These are phyloP conservation scores for Cyanodermella asteris DNA, from an alignment of 2,329 filamentous ascomycete genomes.

Conservation along the genomic window DNA sequence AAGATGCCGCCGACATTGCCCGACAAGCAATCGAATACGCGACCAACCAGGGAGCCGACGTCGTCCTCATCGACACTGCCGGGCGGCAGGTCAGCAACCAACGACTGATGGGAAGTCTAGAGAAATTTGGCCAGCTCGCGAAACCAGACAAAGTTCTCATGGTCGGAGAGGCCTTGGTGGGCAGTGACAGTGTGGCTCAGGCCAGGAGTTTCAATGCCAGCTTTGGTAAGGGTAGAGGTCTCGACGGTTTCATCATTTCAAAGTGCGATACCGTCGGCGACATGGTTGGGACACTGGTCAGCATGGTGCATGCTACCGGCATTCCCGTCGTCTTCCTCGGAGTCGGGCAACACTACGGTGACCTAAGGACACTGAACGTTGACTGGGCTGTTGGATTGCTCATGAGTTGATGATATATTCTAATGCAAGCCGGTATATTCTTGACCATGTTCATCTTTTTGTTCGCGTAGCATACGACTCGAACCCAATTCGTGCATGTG, in stretches of 20 bases:
- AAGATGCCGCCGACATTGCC: slow-evolving; percentile 86
- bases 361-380: slow-evolving; percentile 42
- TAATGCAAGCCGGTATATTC: not conserved
- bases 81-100: slow-evolving; percentile 89
- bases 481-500: slow-evolving; percentile 1
- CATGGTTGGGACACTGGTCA: slow-evolving; percentile 90
- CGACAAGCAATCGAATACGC: slow-evolving; percentile 80
- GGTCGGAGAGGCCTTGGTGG: slow-evolving; percentile 83
- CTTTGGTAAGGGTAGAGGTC: slow-evolving; percentile 56
- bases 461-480: not conserved
- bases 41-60: slow-evolving; percentile 55
- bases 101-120: slow-evolving; percentile 83
- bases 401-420: slow-evolving; percentile 3
- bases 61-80: slow-evolving; percentile 91
- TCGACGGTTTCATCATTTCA: slow-evolving; percentile 95
- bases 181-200: slow-evolving; percentile 86
- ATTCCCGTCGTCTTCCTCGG: slow-evolving; percentile 90
- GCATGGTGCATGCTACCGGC: slow-evolving; percentile 89
- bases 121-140: slow-evolving; percentile 93
- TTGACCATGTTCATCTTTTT: not conserved
- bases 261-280: slow-evolving; percentile 99
- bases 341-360: slow-evolving; percentile 45
- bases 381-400: slow-evolving; percentile 11
- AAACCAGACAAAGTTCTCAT: slow-evolving; percentile 97
- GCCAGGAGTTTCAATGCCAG: slow-evolving; percentile 89